Evolutionary conservation across 345 rosid species (phyloP).

Genomic region (Pistacia vera): DNA sequence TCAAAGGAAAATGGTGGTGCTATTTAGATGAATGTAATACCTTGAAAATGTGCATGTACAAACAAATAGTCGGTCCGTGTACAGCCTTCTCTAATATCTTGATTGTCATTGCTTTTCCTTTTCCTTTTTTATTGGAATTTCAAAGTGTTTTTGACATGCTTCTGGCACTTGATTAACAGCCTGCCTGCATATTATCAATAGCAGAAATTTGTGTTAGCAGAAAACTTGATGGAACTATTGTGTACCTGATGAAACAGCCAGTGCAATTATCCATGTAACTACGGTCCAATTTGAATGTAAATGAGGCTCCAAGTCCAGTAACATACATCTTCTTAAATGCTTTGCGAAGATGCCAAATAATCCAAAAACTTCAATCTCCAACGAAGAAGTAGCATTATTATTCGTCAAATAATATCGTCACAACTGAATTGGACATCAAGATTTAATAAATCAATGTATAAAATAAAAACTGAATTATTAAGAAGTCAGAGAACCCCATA

Average conservation of each 20-base stretch:
- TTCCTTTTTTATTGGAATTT: neutral
- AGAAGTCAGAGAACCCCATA: too few relatives aligned
- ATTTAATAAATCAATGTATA: too few relatives aligned
- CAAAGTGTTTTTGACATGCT: neutral
- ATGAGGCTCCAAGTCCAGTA: too few relatives aligned
- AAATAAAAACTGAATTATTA: too few relatives aligned
- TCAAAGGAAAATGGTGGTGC: neutral
- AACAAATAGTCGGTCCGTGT: slow-evolving; percentile 1
- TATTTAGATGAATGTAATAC: neutral
- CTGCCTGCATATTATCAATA: neutral
- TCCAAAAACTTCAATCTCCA: too few relatives aligned
- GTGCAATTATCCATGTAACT: neutral
- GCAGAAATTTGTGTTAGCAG: neutral
- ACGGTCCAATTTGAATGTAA: too few relatives aligned
- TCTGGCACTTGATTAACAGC: neutral
- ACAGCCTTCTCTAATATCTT: slow-evolving; percentile 1
- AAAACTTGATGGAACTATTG: neutral
- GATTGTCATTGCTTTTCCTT: neutral
- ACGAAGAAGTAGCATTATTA: too few relatives aligned
- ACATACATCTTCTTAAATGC: too few relatives aligned
- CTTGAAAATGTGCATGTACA: neutral
- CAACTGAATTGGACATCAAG: too few relatives aligned
- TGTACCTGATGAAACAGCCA: neutral
- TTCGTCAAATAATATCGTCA: too few relatives aligned
- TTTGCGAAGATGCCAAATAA: too few relatives aligned